Evolutionary conservation across 768 basidiomycete genomes (phyloP), one percentile per base, ranked within the genome.

Genomic region (Xerocomus brunneocitrinus): DNA sequence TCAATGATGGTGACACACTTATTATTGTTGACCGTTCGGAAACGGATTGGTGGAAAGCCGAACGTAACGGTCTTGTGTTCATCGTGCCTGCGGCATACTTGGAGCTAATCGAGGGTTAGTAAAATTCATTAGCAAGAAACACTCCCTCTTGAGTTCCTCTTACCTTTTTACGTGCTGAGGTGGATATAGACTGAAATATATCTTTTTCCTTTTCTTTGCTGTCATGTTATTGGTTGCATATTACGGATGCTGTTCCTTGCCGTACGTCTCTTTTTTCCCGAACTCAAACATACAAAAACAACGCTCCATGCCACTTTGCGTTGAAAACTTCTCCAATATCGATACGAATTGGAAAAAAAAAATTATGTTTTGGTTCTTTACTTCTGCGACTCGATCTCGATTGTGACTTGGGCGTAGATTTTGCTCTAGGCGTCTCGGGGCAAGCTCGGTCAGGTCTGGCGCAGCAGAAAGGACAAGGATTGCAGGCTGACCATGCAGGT

Each of bases 1-100:
- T 98, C 66, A 72, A 71, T 7, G 92, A 92, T 71, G 93, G 90
- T 54, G 90, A 95, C 52, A 67, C 71, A 32, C 72, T 98, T 36
- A 76, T 76, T 8, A 83, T 99, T 57, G 79, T 98, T 53, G 97
- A 99, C 65, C 80, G 72, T 44, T 79, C 79, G 50, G 97, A 98
- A 60, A 77, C 74, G 49, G 89, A 91, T 62, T 98, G 97, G 97
- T 98, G 91, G 91, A 98, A 95, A 75, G 88, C 87, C 36, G 95
- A 98, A 73, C 80, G 81, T 63, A 83, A 80, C 45, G 95, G 95
- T 22, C 71, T 85, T 56, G 84, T 97, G 49, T 90, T 88, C 73
- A 84, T 94, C 64, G 93, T 94, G 4, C 97, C 97, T 49, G 92
- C 94, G 25, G 83, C 85, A 19, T 98, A 98, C 69, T 69, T 99